These are phyloP conservation scores for Trichoderma reesei DNA, from an alignment of 495 filamentous ascomycete genomes.

Conservation along the genomic window DNA sequence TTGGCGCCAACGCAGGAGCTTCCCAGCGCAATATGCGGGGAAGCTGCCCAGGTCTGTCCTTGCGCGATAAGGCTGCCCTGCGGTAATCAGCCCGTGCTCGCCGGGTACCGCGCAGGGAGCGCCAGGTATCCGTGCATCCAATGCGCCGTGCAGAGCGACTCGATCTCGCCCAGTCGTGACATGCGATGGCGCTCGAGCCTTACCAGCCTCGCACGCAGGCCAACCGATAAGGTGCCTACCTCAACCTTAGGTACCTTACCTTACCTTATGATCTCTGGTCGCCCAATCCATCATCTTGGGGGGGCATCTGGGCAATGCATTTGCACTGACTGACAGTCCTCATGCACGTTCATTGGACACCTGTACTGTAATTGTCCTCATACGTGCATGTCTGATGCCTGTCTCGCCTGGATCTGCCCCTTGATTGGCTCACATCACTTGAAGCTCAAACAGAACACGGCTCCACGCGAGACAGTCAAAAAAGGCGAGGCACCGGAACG, in stretches of 20 bases:
- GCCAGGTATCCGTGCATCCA: background rate
- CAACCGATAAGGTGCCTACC: no score
- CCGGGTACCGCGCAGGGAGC: background rate
- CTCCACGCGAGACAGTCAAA: background rate
- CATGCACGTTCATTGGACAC: no score
- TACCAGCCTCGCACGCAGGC: no score
- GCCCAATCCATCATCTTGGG: no score
- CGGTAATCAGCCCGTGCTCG: background rate
- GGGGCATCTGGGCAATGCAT: no score
- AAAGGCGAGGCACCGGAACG: background rate
- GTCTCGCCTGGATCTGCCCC: background rate
- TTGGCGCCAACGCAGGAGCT: slow-evolving; percentile 9
- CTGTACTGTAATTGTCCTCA: no score
- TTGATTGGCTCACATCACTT: background rate
- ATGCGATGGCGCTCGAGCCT: no score
- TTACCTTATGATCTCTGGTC: no score
- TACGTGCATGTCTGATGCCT: background rate
- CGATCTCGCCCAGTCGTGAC: background rate
- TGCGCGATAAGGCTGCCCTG: background rate
- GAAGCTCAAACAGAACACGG: background rate
- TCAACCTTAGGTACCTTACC: no score
- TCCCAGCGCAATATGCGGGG: background rate
- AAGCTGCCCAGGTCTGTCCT: background rate
- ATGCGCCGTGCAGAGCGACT: background rate
- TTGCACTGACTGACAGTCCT: no score